These are phyloP conservation scores for Truncatella angustata DNA, from an alignment of 2,329 filamentous ascomycete genomes.

Conservation along the genomic window DNA sequence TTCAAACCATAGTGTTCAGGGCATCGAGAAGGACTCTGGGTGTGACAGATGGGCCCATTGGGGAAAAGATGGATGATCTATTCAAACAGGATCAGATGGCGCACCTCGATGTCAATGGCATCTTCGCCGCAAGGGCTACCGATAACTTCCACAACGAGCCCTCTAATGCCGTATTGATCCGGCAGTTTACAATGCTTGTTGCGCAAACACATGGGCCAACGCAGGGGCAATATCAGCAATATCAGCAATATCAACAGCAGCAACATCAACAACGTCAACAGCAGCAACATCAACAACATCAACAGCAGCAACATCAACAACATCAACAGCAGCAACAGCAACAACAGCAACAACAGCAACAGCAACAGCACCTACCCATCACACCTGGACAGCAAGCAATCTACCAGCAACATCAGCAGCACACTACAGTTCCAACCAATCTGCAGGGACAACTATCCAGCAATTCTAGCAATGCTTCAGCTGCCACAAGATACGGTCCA, in stretches of 20 bases:
- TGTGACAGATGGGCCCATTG: slow-evolving; percentile 31
- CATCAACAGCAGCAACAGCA: too few species aligned
- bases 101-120: slow-evolving; percentile 22
- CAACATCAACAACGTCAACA: too few species aligned
- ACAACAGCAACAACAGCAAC: not conserved
- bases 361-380: not conserved
- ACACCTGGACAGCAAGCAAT: not conserved
- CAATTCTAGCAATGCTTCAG: not conserved
- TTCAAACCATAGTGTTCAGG: slow-evolving; percentile 55
- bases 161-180: slow-evolving; percentile 20
- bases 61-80: slow-evolving; percentile 31
- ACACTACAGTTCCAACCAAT: not conserved
- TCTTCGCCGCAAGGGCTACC: slow-evolving; percentile 9
- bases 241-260: not conserved
- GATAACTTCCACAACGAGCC: slow-evolving; percentile 10
- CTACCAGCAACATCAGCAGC: not conserved
- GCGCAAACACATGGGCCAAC: not conserved
- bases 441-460: not conserved
- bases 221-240: not conserved
- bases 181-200: slow-evolving; percentile 14
- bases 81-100: slow-evolving; percentile 34
- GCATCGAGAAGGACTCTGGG: slow-evolving; percentile 47
- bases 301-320: too few species aligned
- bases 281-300: too few species aligned
- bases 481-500: not conserved